Percentiles rank a stretch among this genome's conserved stretches.
phyloP scores from a whole-genome alignment of 495 filamentous ascomycete species.

The Emericellopsis terricola region DNA sequence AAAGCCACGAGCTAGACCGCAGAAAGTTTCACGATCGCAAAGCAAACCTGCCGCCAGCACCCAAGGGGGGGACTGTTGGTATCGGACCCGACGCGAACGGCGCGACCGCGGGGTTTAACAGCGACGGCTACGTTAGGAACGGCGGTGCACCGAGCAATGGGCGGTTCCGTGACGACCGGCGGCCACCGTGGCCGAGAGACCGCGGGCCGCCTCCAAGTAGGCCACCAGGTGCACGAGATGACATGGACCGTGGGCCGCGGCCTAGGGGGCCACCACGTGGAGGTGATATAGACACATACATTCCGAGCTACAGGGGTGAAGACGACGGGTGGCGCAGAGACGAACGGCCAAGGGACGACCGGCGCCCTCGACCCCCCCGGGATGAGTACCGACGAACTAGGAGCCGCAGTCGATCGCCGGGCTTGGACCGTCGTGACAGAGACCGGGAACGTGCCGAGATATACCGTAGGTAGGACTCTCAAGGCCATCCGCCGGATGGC shows the following conservation, averaged over 20 bases:
- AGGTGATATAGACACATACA: conserved; percentile 39
- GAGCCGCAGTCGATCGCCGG: conserved; percentile 30
- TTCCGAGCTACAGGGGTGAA: conserved; percentile 29
- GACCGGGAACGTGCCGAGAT: conserved; percentile 26
- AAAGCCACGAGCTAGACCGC: conserved; percentile 90
- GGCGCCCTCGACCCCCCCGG: conserved; percentile 14
- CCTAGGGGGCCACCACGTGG: conserved; percentile 10
- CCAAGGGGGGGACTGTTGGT: conserved; percentile 74
- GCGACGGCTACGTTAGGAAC: conserved; percentile 23
- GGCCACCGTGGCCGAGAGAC: conserved; percentile 30
- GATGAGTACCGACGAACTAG: conserved; percentile 25
- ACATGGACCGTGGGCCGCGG: conserved; percentile 13
- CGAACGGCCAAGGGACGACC: conserved; percentile 21
- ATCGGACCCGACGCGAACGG: conserved; percentile 42
- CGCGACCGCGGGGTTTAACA: conserved; percentile 25
- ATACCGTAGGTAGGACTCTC: conserved; percentile 20
- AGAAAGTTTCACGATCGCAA: conserved; percentile 70
- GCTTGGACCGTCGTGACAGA: conserved; percentile 17
- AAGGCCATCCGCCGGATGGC: no score
- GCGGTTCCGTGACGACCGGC: conserved; percentile 21
- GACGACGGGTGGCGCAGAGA: conserved; percentile 9
- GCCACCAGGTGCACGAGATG: conserved; percentile 19
- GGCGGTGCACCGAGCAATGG: conserved; percentile 17
- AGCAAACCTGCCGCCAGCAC: conserved; percentile 67
- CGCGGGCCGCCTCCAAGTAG: conserved; percentile 26